phyloP scores from a whole-genome alignment of 345 rosid species.

The Noccaea caerulescens region DNA sequence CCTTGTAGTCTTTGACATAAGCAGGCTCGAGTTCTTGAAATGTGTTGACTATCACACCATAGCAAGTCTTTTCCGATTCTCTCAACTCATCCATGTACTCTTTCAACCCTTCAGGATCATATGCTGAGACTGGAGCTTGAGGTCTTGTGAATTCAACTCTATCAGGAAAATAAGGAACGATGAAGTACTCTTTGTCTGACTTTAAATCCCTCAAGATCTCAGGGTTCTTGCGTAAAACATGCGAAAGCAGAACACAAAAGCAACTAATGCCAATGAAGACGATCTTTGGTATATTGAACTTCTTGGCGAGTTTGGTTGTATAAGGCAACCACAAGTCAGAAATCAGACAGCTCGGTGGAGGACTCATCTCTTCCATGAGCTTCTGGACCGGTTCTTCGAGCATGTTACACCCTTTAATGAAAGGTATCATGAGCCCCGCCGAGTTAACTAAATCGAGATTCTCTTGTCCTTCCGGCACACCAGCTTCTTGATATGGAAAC shows the following conservation, averaged over 20 bases:
- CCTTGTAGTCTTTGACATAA: constrained; percentile 39
- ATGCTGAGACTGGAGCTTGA: neutral
- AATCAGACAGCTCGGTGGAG: too few relatives aligned
- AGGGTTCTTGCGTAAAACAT: constrained; percentile 22
- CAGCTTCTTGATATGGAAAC: too few relatives aligned
- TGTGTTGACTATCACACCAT: constrained; percentile 35
- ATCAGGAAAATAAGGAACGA: constrained; percentile 53
- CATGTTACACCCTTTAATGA: too few relatives aligned
- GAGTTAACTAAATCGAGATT: too few relatives aligned
- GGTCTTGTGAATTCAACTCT: constrained; percentile 47
- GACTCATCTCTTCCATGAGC: too few relatives aligned
- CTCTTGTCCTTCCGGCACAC: too few relatives aligned
- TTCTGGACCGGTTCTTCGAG: too few relatives aligned
- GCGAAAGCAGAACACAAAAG: neutral
- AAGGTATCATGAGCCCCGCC: too few relatives aligned
- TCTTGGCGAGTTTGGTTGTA: too few relatives aligned
- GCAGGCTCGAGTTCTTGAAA: constrained; percentile 44
- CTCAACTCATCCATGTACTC: constrained; percentile 5
- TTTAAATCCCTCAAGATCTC: constrained; percentile 16
- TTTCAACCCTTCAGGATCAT: constrained; percentile 21
- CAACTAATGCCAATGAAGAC: constrained; percentile 50
- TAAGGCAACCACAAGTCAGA: too few relatives aligned
- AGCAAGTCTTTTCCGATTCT: constrained; percentile 31
- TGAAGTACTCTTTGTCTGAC: constrained; percentile 37
- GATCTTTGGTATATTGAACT: constrained; percentile 19